These are phyloP conservation scores for Calycina marina DNA, from an alignment of 2,329 filamentous ascomycete genomes.

Conservation along the genomic window DNA sequence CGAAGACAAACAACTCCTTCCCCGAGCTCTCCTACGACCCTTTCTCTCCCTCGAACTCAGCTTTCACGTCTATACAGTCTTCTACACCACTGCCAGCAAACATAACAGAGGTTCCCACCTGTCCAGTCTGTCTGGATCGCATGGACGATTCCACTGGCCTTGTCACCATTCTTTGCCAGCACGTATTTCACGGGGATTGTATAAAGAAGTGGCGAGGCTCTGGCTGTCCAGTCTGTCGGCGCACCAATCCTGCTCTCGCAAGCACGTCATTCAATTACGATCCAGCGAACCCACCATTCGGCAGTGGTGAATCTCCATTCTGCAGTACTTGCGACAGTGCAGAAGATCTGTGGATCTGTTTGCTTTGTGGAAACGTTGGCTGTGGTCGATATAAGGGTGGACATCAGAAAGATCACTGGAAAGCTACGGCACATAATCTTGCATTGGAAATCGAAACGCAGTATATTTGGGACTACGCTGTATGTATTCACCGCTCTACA, in stretches of 20 bases:
- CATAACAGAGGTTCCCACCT: conserved; percentile 83
- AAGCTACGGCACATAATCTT: conserved; percentile 78
- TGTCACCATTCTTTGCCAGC: conserved; percentile 90
- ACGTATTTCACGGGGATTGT: conserved; percentile 95
- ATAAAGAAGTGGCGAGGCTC: conserved; percentile 91
- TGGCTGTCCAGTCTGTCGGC: conserved; percentile 88
- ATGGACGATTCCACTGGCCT: conserved; percentile 97
- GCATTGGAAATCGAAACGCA: conserved; percentile 87
- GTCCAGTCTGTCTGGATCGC: conserved; percentile 87
- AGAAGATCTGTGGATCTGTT: conserved; percentile 83
- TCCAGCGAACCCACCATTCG: conserved; percentile 41
- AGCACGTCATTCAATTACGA: conserved; percentile 23
- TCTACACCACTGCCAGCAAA: conserved; percentile 61
- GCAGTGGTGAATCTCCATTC: conserved; percentile 47
- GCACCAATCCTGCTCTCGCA: conserved; percentile 50
- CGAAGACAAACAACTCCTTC: conserved; percentile 26
- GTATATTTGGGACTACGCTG: conserved; percentile 91
- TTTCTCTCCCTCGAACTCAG: conserved; percentile 40
- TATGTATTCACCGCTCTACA: background rate
- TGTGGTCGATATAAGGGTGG: conserved; percentile 91
- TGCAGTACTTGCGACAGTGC: conserved; percentile 71
- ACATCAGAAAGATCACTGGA: conserved; percentile 88
- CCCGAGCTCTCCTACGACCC: conserved; percentile 49
- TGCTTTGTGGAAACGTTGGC: conserved; percentile 84
- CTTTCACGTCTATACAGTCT: conserved; percentile 31